A percentile compares a stretch with the other conserved stretches of the same genome.
Evolutionary conservation across 164 flowering plant species (phyloP).

Genomic region (Vitis cinerea): DNA sequence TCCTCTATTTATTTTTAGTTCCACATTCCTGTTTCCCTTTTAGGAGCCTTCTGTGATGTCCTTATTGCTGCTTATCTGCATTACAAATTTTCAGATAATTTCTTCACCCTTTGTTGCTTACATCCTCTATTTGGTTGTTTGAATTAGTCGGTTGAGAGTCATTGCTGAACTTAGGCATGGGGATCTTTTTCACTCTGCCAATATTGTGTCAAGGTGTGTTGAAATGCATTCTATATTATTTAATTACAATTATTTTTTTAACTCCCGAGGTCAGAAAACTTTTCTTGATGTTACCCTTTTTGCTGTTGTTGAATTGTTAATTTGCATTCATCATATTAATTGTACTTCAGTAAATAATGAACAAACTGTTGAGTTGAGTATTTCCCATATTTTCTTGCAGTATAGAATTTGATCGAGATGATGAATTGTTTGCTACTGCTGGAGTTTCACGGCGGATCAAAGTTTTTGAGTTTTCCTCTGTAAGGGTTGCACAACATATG

Average conservation of each 20-base stretch:
- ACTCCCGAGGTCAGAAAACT: background rate
- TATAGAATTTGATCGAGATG: constrained; percentile 92
- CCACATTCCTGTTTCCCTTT: background rate
- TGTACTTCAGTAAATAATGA: too few relatives aligned
- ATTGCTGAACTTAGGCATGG: constrained; percentile 84
- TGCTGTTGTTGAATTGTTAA: background rate
- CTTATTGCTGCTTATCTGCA: background rate
- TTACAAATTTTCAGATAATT: background rate
- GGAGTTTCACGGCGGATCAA: constrained; percentile 91
- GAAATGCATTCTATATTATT: background rate
- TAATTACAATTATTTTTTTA: background rate
- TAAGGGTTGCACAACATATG: constrained; percentile 26
- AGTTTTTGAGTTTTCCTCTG: constrained; percentile 82
- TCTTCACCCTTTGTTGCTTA: background rate
- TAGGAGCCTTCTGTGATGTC: background rate
- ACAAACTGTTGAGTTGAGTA: background rate
- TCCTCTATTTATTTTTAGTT: background rate
- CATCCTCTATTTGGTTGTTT: constrained; percentile 11
- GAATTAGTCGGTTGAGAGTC: constrained; percentile 70
- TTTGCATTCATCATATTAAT: too few relatives aligned
- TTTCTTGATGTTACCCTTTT: background rate
- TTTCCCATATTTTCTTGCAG: constrained; percentile 37
- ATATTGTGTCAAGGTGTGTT: constrained; percentile 85
- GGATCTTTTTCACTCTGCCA: constrained; percentile 86
- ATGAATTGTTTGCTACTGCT: constrained; percentile 91